phyloP scores from a whole-genome alignment of 352 stramenopile genomes.

The Aphanomyces astaci region DNA sequence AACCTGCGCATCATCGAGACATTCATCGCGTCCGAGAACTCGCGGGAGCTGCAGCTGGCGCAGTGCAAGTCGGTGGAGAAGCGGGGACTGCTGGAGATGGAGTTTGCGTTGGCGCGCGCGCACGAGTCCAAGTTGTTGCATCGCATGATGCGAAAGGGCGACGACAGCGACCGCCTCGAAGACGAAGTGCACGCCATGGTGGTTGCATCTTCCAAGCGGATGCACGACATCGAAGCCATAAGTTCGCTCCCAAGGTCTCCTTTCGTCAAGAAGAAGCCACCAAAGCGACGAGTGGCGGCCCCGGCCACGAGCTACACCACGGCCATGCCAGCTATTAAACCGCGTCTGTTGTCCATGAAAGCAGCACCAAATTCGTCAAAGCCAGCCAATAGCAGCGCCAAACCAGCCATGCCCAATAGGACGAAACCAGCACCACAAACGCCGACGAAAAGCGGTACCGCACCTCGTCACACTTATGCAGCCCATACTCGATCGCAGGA shows the following conservation, averaged over 20 bases:
- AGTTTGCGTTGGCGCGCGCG: constrained; percentile 47
- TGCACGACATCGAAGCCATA: neutral
- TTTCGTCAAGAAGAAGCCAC: neutral
- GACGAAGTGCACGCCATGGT: constrained; percentile 4
- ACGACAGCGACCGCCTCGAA: neutral
- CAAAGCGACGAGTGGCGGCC: neutral
- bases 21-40: constrained; percentile 63
- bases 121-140: constrained; percentile 52
- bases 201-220: neutral
- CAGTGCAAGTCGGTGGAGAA: constrained; percentile 43
- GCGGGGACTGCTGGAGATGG: constrained; percentile 39
- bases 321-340: neutral
- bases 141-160: constrained; percentile 31
- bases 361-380: neutral
- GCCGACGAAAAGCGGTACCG: neutral
- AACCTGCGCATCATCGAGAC: constrained; percentile 66
- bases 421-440: no score
- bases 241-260: neutral
- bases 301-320: neutral
- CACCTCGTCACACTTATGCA: no score
- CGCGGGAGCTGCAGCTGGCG: constrained; percentile 46
- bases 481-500: no score
- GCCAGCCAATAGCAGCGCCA: neutral
- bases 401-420: no score
- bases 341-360: neutral